phyloP scores from a whole-genome alignment of 352 stramenopile genomes.

The Paralagenidium karlingii region DNA sequence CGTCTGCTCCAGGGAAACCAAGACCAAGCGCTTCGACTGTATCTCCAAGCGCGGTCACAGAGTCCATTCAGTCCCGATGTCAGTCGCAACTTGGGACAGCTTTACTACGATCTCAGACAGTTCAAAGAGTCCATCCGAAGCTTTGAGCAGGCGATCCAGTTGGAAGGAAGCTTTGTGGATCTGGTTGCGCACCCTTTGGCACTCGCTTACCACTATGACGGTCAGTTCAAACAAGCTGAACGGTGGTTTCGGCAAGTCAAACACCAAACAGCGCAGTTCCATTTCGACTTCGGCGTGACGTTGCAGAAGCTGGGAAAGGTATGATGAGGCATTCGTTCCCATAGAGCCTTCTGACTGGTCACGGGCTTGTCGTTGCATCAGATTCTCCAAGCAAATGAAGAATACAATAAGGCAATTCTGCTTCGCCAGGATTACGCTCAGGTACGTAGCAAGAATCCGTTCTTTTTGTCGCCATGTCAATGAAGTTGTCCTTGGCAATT shows the following conservation, averaged over 20 bases:
- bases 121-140: constrained; percentile 3
- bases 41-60: background rate
- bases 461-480: background rate
- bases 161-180: constrained; percentile 3
- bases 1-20: no score
- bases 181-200: constrained; percentile 14
- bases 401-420: constrained; percentile 25
- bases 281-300: constrained; percentile 41
- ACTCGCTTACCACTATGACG: constrained; percentile 20
- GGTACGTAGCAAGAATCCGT: no score
- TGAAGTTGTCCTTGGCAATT: constrained; percentile 1
- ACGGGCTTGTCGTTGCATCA: constrained; percentile 8
- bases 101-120: constrained; percentile 16
- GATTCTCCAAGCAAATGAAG: constrained; percentile 25
- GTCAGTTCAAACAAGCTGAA: constrained; percentile 15
- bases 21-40: no score
- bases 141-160: constrained; percentile 7
- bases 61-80: background rate
- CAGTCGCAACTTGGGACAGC: constrained; percentile 14
- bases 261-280: constrained; percentile 13
- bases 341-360: no score
- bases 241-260: constrained; percentile 11
- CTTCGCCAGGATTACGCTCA: constrained; percentile 12
- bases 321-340: background rate
- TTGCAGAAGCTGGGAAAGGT: constrained; percentile 32